Evolutionary conservation across 306 rosid species (phyloP), one percentile per base, ranked within the genome.

Genomic region (Senna tora): DNA sequence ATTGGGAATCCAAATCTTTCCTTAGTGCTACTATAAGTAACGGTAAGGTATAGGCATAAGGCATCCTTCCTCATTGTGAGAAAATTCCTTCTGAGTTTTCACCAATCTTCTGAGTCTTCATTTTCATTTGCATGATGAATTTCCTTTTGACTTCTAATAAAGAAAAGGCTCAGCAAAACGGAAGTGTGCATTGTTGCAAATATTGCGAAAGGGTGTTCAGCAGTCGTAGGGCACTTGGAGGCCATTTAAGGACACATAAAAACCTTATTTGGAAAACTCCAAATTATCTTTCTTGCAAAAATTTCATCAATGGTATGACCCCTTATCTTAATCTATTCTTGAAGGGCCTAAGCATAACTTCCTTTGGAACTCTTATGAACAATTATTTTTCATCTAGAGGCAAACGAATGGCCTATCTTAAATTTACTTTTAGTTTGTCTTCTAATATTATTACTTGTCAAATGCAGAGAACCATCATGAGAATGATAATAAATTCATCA

Each of bases 51-150:
- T 15, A 36, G 19, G 69, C 43, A 41, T 28, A n/a, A n/a, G n/a
- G n/a, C n/a, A n/a, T n/a, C 69, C 71, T 77, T 80, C 30, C 16
- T 67, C 67, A 56, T 1, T 32, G 7, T 61, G 46, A 30, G 46
- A 30, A 73, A 78, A 56, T 56, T 61, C 62, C 16, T 46, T 34
- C 7, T 15, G 20, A 17, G 58, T 66, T 75, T 32, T 21, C 15
- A 21, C 5, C 6, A 11, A 5, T n/a, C 22, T 16, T 67, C 6
- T 65, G 59, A 42, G 33, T 65, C 11, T 45, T 57, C 12, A 25
- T 65, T 61, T 79, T 47, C 55, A 34, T 49, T 55, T 70, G 8
- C 51, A 70, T 32, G 6, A 81, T 79, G 86, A 76, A 61, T 75
- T 32, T 42, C 7, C 62, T 39, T 71, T 22, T 65, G 16, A 53